Conservation (phyloP, 2,329 filamentous ascomycete species). For the Rhynchosporium secalis region DNA sequence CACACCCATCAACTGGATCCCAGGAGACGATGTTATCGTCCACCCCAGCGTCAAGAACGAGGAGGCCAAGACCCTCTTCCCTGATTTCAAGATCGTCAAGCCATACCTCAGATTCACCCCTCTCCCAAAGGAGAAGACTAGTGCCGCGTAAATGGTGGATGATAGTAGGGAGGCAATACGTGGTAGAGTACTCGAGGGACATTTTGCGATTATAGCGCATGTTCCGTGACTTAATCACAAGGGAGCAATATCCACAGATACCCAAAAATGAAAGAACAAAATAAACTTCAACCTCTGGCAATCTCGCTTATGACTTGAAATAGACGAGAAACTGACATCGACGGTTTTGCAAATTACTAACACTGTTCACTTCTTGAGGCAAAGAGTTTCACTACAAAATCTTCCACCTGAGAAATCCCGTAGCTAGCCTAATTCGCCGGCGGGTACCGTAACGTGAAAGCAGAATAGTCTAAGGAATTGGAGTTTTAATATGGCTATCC, state of each 20-base stretch:
- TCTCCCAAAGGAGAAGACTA: constrained; percentile 54
- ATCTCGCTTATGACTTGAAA: too few relatives aligned
- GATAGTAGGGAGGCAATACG: background rate
- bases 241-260: background rate
- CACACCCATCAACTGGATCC: constrained; percentile 87
- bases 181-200: background rate
- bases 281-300: background rate
- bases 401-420: too few relatives aligned
- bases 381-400: too few relatives aligned
- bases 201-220: constrained; percentile 13
- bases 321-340: too few relatives aligned
- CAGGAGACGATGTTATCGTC: constrained; percentile 89
- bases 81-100: constrained; percentile 68
- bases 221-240: background rate
- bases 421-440: too few relatives aligned
- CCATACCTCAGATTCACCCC: constrained; percentile 74
- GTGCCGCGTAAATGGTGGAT: constrained; percentile 32
- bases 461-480: too few relatives aligned
- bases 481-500: too few relatives aligned
- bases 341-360: too few relatives aligned
- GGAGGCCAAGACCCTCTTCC: constrained; percentile 86
- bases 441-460: too few relatives aligned
- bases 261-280: constrained; percentile 4
- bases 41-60: constrained; percentile 79
- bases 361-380: too few relatives aligned